A percentile compares a stretch with the other conserved stretches of the same genome.
These are phyloP conservation scores for Zalaria obscura DNA, from an alignment of 2,329 filamentous ascomycete genomes.

Conservation along the genomic window DNA sequence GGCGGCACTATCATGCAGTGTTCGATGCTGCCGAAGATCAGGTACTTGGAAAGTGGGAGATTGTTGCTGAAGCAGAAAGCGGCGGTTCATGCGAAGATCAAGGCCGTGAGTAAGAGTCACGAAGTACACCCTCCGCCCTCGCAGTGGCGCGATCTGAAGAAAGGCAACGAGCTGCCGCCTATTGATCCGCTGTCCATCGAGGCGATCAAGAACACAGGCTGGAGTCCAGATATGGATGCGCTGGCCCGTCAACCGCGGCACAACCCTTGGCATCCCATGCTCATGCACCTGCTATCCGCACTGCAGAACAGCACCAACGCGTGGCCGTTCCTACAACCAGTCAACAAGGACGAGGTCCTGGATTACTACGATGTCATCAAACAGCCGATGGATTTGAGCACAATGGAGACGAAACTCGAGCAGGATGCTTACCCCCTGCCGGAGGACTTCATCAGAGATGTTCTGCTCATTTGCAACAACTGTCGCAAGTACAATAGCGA, in stretches of 20 bases:
- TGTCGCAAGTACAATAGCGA: conserved; percentile 95
- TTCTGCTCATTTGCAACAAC: conserved; percentile 82
- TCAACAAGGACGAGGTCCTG: conserved; percentile 91
- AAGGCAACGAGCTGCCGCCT: conserved; percentile 39
- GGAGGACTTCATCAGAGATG: conserved; percentile 84
- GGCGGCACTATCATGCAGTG: conserved; percentile 99
- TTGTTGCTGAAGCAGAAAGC: conserved; percentile 98
- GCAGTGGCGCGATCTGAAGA: conserved; percentile 55
- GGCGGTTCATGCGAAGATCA: conserved; percentile 85
- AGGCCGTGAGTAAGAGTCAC: conserved; percentile 78
- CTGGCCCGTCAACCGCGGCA: conserved; percentile 87
- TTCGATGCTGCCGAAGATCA: conserved; percentile 86
- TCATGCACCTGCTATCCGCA: conserved; percentile 84
- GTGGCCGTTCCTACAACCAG: conserved; percentile 89
- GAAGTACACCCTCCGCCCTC: conserved; percentile 73
- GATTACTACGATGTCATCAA: conserved; percentile 99
- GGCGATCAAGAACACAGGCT: conserved; percentile 80
- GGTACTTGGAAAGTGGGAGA: conserved; percentile 81
- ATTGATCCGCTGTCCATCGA: conserved; percentile 80
- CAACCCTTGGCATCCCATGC: conserved; percentile 89
- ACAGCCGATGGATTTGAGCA: conserved; percentile 89
- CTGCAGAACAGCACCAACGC: conserved; percentile 86
- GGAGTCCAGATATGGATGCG: conserved; percentile 97
- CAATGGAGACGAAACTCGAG: conserved; percentile 92
- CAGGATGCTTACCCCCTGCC: conserved; percentile 82